Percentiles rank a stretch among this genome's conserved stretches.
Evolutionary conservation across 768 basidiomycete species (phyloP).

Genomic region (Tricholoma hemisulphureum): DNA sequence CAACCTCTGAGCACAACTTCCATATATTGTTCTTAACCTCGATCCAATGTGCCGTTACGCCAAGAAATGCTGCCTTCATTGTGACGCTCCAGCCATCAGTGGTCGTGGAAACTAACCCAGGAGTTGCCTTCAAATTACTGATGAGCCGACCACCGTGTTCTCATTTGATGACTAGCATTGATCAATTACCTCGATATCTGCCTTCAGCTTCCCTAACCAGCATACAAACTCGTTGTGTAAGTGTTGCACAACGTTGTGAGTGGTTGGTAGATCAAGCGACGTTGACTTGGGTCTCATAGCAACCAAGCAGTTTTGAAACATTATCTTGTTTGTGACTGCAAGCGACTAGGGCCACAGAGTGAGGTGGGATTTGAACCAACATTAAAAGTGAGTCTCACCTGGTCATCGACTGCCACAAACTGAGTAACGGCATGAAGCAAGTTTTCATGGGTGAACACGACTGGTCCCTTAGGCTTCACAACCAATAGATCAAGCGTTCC

Average conservation of each 20-base stretch:
- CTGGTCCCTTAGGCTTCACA: not conserved
- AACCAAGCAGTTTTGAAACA: constrained; percentile 2
- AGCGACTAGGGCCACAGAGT: not conserved
- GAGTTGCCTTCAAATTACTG: too few relatives aligned
- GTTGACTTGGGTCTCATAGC: not conserved
- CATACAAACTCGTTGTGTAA: not conserved
- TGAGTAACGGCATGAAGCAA: not conserved
- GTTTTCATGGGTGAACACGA: not conserved
- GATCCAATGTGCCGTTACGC: not conserved
- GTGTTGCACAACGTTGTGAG: not conserved
- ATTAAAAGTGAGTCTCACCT: not conserved
- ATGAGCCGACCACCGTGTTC: too few relatives aligned
- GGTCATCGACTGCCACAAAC: not conserved
- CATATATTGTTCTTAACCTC: not conserved
- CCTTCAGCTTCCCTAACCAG: not conserved
- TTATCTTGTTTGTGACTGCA: not conserved
- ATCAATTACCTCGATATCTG: not conserved
- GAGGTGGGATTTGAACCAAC: not conserved
- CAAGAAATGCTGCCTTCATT: not conserved
- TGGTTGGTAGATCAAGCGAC: not conserved
- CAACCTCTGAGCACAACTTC: not conserved
- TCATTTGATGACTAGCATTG: not conserved
- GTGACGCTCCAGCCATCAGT: not conserved
- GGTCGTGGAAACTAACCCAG: not conserved
- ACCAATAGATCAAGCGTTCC: not conserved